A percentile compares a stretch with the other conserved stretches of the same genome.
These are phyloP conservation scores for Hemisphaericaspora subhashii DNA, from an alignment of 1,139 yeast species.

Conservation along the genomic window DNA sequence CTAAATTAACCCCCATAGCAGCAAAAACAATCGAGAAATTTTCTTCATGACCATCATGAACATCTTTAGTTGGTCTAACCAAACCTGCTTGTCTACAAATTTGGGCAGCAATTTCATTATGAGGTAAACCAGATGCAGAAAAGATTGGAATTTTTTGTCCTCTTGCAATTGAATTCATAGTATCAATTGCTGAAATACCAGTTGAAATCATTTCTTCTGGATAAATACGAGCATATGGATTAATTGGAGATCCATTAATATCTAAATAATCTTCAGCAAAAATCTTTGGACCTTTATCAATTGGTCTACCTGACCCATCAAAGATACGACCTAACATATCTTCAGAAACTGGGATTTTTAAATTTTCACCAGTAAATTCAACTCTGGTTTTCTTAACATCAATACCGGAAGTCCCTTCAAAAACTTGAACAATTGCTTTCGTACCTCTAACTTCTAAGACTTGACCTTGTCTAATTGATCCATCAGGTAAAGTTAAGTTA, in stretches of 20 bases:
- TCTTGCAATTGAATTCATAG: slow-evolving; percentile 99
- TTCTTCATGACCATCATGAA: slow-evolving; percentile 99
- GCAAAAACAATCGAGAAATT: slow-evolving; percentile 98
- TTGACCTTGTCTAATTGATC: slow-evolving; percentile 92
- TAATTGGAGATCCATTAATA: slow-evolving; percentile 97
- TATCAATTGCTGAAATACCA: slow-evolving; percentile 97
- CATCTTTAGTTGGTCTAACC: slow-evolving; percentile 98
- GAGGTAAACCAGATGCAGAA: slow-evolving; percentile 99
- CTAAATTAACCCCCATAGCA: slow-evolving; percentile 65
- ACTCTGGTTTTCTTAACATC: slow-evolving; percentile 97
- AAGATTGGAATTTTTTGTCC: slow-evolving; percentile 99
- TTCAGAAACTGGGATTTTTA: slow-evolving; percentile 93
- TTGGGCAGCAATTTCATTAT: slow-evolving; percentile 99
- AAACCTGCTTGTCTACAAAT: slow-evolving; percentile 99
- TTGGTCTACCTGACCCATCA: slow-evolving; percentile 98
- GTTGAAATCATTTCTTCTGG: slow-evolving; percentile 99
- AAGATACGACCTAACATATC: slow-evolving; percentile 97
- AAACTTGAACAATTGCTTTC: slow-evolving; percentile 97
- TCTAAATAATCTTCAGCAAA: slow-evolving; percentile 98
- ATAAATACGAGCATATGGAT: slow-evolving; percentile 96
- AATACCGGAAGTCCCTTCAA: slow-evolving; percentile 96
- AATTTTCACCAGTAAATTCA: slow-evolving; percentile 92
- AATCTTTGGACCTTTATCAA: slow-evolving; percentile 96
- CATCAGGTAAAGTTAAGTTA: slow-evolving; percentile 93
- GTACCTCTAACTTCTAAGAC: slow-evolving; percentile 96